Evolutionary conservation across 345 rosid species (phyloP).

Genomic region (Hypericum androsaemum): DNA sequence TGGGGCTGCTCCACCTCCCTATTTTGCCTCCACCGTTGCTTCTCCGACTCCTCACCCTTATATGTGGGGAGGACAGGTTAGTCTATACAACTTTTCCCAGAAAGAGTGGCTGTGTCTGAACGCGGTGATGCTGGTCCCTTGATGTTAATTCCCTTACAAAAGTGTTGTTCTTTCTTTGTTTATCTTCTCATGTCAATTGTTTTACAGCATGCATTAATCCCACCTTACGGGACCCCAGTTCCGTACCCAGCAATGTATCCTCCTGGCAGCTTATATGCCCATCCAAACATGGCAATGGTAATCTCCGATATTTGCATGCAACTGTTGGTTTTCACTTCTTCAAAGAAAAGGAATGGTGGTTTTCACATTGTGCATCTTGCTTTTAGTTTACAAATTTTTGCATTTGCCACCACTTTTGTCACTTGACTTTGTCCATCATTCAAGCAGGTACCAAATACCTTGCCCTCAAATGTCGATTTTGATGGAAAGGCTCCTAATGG

Average conservation of each 20-base stretch:
- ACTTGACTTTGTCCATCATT: neutral
- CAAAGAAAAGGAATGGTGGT: neutral
- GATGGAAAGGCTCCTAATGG: constrained; percentile 41
- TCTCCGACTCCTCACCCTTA: constrained; percentile 87
- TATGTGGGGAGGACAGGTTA: constrained; percentile 88
- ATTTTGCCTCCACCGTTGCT: constrained; percentile 75
- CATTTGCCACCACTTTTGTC: neutral
- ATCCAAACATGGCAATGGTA: constrained; percentile 78
- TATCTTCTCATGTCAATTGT: constrained; percentile 3
- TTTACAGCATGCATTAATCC: constrained; percentile 76
- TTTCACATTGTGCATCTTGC: neutral
- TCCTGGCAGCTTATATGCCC: constrained; percentile 81
- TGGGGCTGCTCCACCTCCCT: constrained; percentile 77
- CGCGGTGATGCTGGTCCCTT: neutral
- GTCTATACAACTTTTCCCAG: constrained; percentile 8
- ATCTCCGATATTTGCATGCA: neutral
- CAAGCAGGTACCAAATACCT: constrained; percentile 45
- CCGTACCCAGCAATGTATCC: constrained; percentile 92
- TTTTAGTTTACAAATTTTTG: neutral
- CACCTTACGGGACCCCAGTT: constrained; percentile 87
- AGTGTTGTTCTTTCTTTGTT: constrained; percentile 10
- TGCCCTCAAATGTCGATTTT: constrained; percentile 33
- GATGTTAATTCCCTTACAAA: neutral
- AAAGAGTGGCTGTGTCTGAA: neutral
- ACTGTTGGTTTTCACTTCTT: neutral